Base-by-base conservation (phyloP, 176 grass and related monocot species). In the Oryza meyeriana region DNA sequence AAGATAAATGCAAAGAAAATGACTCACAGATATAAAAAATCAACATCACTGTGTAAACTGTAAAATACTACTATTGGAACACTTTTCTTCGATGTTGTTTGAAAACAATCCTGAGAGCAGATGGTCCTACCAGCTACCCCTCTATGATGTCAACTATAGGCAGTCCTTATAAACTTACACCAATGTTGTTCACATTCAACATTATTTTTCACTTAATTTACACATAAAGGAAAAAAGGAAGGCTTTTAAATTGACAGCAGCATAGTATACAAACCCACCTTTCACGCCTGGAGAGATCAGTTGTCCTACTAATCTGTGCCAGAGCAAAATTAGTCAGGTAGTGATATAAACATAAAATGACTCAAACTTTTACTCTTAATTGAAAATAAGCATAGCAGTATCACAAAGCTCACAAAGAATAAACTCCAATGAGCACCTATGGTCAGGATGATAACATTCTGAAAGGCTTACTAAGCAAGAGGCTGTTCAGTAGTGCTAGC, bases 221-320 rank as follows among this genome's bases (percentile, higher is more conserved):
- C 33, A 59, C 18, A 77, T 34, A 29, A 78, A 18, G 17, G 27
- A 18, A 64, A 42, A 44, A 63, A 64, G 25, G 40, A 42, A 52
- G 1, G 2, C 16, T 33, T 34, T 33, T 61, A 0, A 10, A 55
- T 41, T n/a, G 22, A 26, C 10, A 69, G 29, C 16, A 64, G 26
- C 22, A 32, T 40, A 45, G 20, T 71, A 70, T 65, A 45, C 34
- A 33, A 75, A 63, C 86, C 34, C 31, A 97, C 88, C 94, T 94
- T 91, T 97, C 92, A 81, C 90, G 95, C 84, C 90, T 94, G 65
- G 95, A 94, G 22, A 97, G 88, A 74, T 81, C 94, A 85, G 89
- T 74, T 64, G 90, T 87, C 64, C 67, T 97, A 66, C 71, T 82
- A 68, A 91, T 59, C 92, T 97, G 94, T 52, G 14, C 31, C 16